Evolutionary conservation across 768 basidiomycete genomes (phyloP).

Genomic region (Serpula lacrymans): DNA sequence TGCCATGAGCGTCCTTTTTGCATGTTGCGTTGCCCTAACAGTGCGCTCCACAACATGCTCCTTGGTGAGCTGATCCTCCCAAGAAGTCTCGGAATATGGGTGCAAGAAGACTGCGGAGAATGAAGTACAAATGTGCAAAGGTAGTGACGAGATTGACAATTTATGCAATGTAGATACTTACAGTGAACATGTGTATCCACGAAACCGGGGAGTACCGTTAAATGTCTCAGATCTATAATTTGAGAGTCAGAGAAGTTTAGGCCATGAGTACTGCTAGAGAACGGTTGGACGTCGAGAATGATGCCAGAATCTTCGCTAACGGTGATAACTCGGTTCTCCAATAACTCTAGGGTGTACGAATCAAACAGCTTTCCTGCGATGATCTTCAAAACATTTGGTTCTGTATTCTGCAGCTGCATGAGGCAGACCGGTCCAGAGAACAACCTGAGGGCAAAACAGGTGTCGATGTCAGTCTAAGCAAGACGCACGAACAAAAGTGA

Average conservation of each 20-base stretch:
- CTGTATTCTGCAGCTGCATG: not conserved
- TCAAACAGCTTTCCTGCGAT: slow-evolving; percentile 53
- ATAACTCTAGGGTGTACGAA: slow-evolving; percentile 36
- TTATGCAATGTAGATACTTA: slow-evolving; percentile 23
- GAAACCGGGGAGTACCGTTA: slow-evolving; percentile 54
- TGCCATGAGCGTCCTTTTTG: slow-evolving; percentile 52
- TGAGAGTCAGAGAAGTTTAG: slow-evolving; percentile 23
- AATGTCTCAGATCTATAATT: slow-evolving; percentile 41
- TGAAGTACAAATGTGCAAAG: not conserved
- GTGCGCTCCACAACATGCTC: slow-evolving; percentile 58
- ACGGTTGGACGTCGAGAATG: slow-evolving; percentile 39
- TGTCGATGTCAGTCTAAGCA: too few relatives aligned
- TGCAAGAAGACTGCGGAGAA: slow-evolving; percentile 51
- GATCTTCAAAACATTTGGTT: slow-evolving; percentile 14
- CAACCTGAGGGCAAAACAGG: too few relatives aligned
- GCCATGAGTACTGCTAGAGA: slow-evolving; percentile 7
- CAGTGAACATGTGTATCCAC: slow-evolving; percentile 57
- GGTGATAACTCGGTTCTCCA: slow-evolving; percentile 45
- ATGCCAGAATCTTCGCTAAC: slow-evolving; percentile 45
- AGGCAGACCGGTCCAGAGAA: too few relatives aligned
- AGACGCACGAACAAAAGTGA: too few relatives aligned
- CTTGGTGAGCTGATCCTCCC: slow-evolving; percentile 59
- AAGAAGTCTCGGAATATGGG: slow-evolving; percentile 55
- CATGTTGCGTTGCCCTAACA: slow-evolving; percentile 58
- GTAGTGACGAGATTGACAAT: not conserved